phyloP scores from a whole-genome alignment of 2,329 filamentous ascomycete genomes.

The Helicocarpus griseus region DNA sequence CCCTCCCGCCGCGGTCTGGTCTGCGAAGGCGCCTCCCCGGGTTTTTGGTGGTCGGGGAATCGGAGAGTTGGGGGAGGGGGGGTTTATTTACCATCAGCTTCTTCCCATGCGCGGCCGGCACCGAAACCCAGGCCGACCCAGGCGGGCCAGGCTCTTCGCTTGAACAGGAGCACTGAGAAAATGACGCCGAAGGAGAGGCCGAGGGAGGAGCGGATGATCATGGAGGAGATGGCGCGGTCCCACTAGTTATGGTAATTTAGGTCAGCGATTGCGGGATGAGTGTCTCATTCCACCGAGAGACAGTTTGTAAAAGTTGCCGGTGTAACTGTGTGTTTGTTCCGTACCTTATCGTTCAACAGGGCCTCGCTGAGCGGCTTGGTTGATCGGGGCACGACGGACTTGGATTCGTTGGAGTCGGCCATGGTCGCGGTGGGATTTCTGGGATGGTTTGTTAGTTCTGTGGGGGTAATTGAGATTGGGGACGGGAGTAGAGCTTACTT shows the following conservation, averaged over 20 bases:
- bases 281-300: too few relatives aligned
- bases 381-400: slow-evolving; percentile 56
- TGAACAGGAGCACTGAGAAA: slow-evolving; percentile 97
- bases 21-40: background rate
- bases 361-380: slow-evolving; percentile 87
- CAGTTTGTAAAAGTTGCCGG: background rate
- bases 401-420: slow-evolving; percentile 47
- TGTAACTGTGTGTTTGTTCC: slow-evolving; percentile 2
- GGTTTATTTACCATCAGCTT: slow-evolving; percentile 71
- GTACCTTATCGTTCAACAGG: slow-evolving; percentile 97
- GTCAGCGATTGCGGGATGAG: background rate
- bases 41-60: background rate
- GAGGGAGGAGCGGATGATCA: slow-evolving; percentile 92
- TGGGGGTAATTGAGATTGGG: slow-evolving; percentile 2
- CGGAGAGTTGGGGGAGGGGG: background rate
- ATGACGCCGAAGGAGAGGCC: slow-evolving; percentile 96
- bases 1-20: background rate
- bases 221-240: slow-evolving; percentile 96
- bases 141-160: slow-evolving; percentile 96
- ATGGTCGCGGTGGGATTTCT: slow-evolving; percentile 29
- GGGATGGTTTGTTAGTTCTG: background rate
- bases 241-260: slow-evolving; percentile 52
- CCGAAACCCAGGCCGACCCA: slow-evolving; percentile 91
- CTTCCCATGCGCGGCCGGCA: slow-evolving; percentile 92
- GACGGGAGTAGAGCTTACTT: background rate